Conservation (phyloP, 306 rosid species). For the Gynostemma pentaphyllum region DNA sequence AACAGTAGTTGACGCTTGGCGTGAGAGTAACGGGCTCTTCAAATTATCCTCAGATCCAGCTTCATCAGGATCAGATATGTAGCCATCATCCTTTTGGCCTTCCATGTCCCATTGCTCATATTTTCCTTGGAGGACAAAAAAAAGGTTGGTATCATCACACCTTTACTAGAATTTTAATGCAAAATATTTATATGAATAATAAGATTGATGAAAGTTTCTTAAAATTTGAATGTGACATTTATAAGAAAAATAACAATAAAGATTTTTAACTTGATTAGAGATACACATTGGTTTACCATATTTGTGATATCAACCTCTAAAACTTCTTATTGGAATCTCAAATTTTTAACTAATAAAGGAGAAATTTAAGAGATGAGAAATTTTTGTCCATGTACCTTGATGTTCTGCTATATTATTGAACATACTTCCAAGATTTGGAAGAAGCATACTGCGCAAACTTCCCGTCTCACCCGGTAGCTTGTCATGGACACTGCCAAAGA, state of each 20-base stretch:
- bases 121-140: neutral
- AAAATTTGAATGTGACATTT: too few species aligned
- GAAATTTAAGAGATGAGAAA: neutral
- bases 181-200: neutral
- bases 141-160: neutral
- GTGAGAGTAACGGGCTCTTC: constrained; percentile 26
- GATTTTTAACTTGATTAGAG: neutral
- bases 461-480: constrained; percentile 23
- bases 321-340: neutral
- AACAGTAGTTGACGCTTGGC: constrained; percentile 14
- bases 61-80: constrained; percentile 9
- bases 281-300: neutral
- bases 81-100: constrained; percentile 16
- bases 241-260: neutral
- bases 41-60: constrained; percentile 21
- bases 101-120: constrained; percentile 28
- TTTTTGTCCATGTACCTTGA: neutral
- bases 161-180: neutral
- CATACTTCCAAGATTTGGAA: constrained; percentile 28
- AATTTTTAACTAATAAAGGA: neutral
- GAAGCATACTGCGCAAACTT: constrained; percentile 22
- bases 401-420: constrained; percentile 13
- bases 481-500: constrained; percentile 34
- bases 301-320: neutral
- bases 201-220: neutral